These are phyloP conservation scores for Tilletia caries DNA, from an alignment of 1,284 basidiomycete species.

Conservation along the genomic window DNA sequence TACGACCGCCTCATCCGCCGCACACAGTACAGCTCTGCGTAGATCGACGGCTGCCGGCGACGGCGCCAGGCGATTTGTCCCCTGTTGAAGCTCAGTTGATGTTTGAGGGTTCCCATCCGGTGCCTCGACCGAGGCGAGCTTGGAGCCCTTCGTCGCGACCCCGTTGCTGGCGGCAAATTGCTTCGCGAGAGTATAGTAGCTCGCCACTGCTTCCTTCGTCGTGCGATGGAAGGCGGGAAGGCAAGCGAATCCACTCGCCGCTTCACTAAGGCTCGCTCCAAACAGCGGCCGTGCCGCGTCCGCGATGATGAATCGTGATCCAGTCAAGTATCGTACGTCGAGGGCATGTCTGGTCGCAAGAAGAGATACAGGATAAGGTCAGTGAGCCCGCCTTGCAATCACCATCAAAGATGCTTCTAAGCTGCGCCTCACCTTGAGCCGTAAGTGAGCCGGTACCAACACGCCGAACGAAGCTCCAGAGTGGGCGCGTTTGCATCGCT, in stretches of 20 bases:
- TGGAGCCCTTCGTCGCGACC: no score
- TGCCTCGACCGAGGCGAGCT: neutral
- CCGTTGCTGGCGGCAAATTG: neutral
- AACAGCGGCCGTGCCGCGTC: conserved; percentile 30
- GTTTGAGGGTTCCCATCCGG: neutral
- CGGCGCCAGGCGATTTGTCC: neutral
- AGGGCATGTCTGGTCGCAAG: conserved; percentile 64
- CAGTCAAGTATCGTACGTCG: conserved; percentile 70
- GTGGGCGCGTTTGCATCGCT: conserved; percentile 56
- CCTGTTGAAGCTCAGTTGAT: neutral
- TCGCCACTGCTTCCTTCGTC: neutral
- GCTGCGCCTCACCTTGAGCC: conserved; percentile 61
- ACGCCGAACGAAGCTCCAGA: conserved; percentile 69
- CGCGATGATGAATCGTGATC: conserved; percentile 56
- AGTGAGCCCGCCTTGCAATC: no score
- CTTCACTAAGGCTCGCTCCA: neutral
- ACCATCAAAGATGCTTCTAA: neutral
- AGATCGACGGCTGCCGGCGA: conserved; percentile 8
- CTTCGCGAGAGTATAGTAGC: neutral
- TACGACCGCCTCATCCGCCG: conserved; percentile 2
- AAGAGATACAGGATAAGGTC: no score
- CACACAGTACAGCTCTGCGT: conserved; percentile 11
- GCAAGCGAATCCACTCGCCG: neutral
- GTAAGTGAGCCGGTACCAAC: conserved; percentile 74
- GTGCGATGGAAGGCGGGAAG: neutral